Base-by-base conservation (phyloP, 208 protist species). In the Trypanosoma lewisi region DNA sequence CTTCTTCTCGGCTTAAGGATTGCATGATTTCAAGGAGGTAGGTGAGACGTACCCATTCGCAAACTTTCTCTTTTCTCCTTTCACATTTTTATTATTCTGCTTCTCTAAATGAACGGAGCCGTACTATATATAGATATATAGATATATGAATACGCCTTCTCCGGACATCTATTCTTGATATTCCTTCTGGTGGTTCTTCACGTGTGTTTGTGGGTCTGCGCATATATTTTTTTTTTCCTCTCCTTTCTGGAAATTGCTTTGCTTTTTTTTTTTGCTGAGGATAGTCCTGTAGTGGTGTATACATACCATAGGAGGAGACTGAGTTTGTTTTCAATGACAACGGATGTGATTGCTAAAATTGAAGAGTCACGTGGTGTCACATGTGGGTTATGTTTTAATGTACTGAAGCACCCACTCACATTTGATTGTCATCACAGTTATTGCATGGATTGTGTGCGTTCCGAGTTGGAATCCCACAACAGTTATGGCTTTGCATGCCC, bases 381-480 rank as follows among this genome's bases (percentile, higher is more conserved):
- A 4, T 94, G 87, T 52, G 84, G 83, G 14, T 50, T 84, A 0
- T 94, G 87, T 74, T 94, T 91, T 73, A 76, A 85, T 27, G 67
- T 84, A 42, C 36, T 94, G 28, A 58, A 67, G 0, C 36, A 75
- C 2, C 83, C 87, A 8, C 44, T 90, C 14, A 83, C 77, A 5
- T 65, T 94, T 16, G 57, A 70, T 0, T 94, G 87, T 66, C 33
- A 62, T 11, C 75, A 94, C 67, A 70, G 63, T 51, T 91, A 85
- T 53, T 91, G 84, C 49, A 44, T 50, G 0, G 67, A 53, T 14
- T 94, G 87, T 63, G 74, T 94, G 21, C 73, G 66, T 14, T 23
- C 19, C 14, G 68, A 73, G 33, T 57, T 94, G 23, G 49, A 56
- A 16, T 62, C 62, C 9, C 77, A 77, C 53, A 57, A 67, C 4